Evolutionary conservation across 1,139 yeast species (phyloP), one percentile per base, ranked within the genome.

Genomic region (Geotrichum carabidarum): DNA sequence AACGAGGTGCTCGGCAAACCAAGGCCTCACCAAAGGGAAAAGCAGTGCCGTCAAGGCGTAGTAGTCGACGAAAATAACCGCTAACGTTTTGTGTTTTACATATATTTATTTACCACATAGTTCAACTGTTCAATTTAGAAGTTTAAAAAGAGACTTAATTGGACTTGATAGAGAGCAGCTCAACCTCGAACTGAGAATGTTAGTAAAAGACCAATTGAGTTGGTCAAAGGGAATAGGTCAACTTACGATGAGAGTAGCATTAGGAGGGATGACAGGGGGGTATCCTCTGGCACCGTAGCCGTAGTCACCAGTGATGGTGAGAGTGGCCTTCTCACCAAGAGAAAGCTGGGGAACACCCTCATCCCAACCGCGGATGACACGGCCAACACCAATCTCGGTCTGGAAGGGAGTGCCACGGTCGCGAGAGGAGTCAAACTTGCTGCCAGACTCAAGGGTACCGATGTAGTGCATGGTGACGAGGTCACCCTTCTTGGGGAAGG

Each of bases 301-400:
- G 73, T 88, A 86, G 66, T 86, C 84, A 59, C 96, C 93, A 64
- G 97, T 95, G 66, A 91, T 89, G 65, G 94, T 89, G 70, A 93
- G 78, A 70, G 85, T 80, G 55, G 97, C 95, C 77, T 85, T 86
- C 73, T 94, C 89, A 64, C 98, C 98, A 57, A 90, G 79, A 57
- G 95, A 86, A 73, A 93, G 80, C 73, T 89, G 84, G 57, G 95
- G 96, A 69, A 89, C 87, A 60, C 86, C 95, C 68, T 82, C 86
- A 70, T 91, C 98, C 98, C 98, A 91, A 61, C 98, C 98, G 67
- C 82, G 80, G 74, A 91, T 91, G 62, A 91, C 97, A 75, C 86
- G 95, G 59, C 98, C 97, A 63, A 87, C 95, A 71, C 98, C 98
- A 71, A 91, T 86, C 72, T 77, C 76, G 73, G 95, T 86, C 71